Evolutionary conservation across 192 early-diverging fungal genomes (phyloP), one percentile per base, ranked within the genome.

Genomic region (Linnemannia elongata): DNA sequence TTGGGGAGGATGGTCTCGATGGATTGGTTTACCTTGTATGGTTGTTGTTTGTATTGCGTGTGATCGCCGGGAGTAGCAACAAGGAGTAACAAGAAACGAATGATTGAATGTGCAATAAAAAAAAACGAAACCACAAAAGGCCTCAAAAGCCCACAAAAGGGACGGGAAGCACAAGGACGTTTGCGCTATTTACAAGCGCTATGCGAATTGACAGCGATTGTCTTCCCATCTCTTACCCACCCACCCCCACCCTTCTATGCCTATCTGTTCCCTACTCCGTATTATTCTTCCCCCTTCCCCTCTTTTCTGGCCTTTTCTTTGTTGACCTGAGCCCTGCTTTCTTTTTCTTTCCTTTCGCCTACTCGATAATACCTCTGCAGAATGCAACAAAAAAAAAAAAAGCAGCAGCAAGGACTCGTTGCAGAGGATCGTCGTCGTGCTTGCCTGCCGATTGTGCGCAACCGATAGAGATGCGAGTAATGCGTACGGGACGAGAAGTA

Each of bases 371-470:
- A 30, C 30, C 60, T 33, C 10, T 35, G 27, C 60, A 66, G 60
- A 66, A 66, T 30, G 27, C 49, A 66, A 66, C 15, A 30, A 66
- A 66, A 66, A 33, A 30, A 52, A 52, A 52, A 22, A 52, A 3
- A 52, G 6, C 1, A 52, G 18, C 18, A 52, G 49, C 20, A 52
- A 52, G 17, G 49, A 52, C 15, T 52, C 49, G 60, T 33, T 66
- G 60, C 60, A 66, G 60, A 66, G 60, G 60, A 66, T 66, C 60
- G 60, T 4, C 60, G 12, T 35, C 60, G 27, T 66, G 60, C n/a
- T 27, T 66, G 60, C 60, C 12, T 33, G 12, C 13, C 30, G 9
- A 66, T 66, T 66, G 60, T 13, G 27, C 27, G 15, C 9, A 66
- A 66, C 3, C 2, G n/a, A 57, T 27, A 27, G n/a, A n/a, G n/a